Evolutionary conservation across 2,329 filamentous ascomycete species (phyloP), one percentile per base, ranked within the genome.

Genomic region (Fusarium musae): DNA sequence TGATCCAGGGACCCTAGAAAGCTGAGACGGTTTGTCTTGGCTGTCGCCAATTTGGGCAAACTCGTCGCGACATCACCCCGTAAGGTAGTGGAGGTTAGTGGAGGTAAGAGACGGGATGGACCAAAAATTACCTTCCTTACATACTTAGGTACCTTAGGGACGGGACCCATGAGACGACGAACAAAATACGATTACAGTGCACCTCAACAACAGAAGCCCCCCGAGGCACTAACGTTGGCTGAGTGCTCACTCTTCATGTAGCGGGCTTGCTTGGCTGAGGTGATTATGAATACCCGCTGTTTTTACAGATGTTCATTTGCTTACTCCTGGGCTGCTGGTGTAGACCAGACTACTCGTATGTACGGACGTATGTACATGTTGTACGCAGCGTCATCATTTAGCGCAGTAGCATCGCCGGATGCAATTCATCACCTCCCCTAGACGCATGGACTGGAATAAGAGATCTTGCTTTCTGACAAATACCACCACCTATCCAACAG

Each of bases 11-110:
- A 63, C 69, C 72, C 64, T 73, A 61, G 72, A 61, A 66, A 61
- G 64, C 64, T 69, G 57, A 58, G 68, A 58, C 54, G 40, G 42
- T 59, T 49, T 58, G 57, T 69, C 69, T 73, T 74, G 68, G 68
- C 64, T 36, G 66, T 66, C 32, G 50, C 69, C 72, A 36, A 73
- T 69, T 74, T 42, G 68, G 72, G 72, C 64, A 74, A 70, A 75
- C 72, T 75, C 50, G 59, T 75, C 72, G 72, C 59, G 54, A 73
- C 66, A 69, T 73, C 70, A 54, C 64, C 63, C 49, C 37, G 39
- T 60, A 63, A 23, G 40, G 16, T 66, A n/a, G 10, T 44, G 16
- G 42, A 73, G 66, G 53, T 30, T 47, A 59, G 60, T 63, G 53
- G 70, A 66, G 53, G 70, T 54, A 39, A 57, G 32, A 42, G 53